A percentile compares a stretch with the other conserved stretches of the same genome.
Conservation (phyloP, 208 protist genomes). For the Leishmania tropica region DNA sequence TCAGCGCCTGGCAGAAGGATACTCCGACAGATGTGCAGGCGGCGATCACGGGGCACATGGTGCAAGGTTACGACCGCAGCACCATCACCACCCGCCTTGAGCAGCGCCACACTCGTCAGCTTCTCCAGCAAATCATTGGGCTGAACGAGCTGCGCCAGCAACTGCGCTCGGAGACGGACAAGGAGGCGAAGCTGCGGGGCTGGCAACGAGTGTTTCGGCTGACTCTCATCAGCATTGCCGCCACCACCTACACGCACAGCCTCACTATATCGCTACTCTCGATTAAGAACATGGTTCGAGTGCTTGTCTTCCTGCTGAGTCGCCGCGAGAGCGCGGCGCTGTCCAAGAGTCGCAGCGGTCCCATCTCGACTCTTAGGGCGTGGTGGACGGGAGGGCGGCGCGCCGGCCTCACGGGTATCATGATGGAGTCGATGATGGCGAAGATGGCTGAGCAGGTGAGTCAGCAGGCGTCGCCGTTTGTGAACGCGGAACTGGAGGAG, state of each 20-base stretch:
- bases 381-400: constrained; percentile 69
- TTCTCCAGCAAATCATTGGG: constrained; percentile 41
- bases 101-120: constrained; percentile 52
- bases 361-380: constrained; percentile 45
- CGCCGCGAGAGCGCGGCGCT: constrained; percentile 48
- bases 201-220: constrained; percentile 48
- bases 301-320: constrained; percentile 67
- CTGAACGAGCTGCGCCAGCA: constrained; percentile 56
- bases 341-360: constrained; percentile 18
- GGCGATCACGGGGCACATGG: constrained; percentile 68
- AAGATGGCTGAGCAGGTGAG: constrained; percentile 42
- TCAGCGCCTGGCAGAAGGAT: constrained; percentile 27
- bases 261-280: constrained; percentile 62
- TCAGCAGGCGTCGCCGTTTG: constrained; percentile 57
- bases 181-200: constrained; percentile 48
- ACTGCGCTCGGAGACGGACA: constrained; percentile 40
- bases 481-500: constrained; percentile 40
- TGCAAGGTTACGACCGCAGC: constrained; percentile 77
- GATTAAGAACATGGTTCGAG: constrained; percentile 70
- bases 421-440: constrained; percentile 53
- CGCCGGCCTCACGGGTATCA: constrained; percentile 50
- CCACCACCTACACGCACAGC: constrained; percentile 68
- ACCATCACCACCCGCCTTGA: constrained; percentile 60
- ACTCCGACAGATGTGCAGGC: constrained; percentile 53
- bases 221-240: constrained; percentile 58